Conservation (phyloP, 2,329 filamentous ascomycete genomes). For the Arthroderma uncinatum region DNA sequence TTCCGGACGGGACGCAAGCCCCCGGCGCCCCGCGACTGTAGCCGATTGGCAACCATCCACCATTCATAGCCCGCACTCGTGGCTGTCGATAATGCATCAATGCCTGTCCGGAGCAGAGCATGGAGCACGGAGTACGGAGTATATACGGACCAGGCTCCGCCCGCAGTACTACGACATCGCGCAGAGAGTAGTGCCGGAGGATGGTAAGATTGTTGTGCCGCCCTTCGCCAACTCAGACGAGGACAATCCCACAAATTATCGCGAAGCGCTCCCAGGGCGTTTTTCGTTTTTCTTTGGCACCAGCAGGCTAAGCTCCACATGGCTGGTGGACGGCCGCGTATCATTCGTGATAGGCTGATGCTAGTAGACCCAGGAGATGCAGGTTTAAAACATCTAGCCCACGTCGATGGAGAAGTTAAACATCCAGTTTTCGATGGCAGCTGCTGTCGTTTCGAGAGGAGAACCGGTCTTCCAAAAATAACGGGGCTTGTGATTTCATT, state of each 20-base stretch:
- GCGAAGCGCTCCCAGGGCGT: slow-evolving; percentile 1
- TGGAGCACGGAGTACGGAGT: too few species aligned
- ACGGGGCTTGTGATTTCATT: not conserved
- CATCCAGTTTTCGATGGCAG: not conserved
- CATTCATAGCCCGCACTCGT: not conserved
- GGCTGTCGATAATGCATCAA: too few species aligned
- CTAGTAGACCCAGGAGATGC: slow-evolving; percentile 5
- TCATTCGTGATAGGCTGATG: slow-evolving; percentile 1
- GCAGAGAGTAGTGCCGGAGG: not conserved
- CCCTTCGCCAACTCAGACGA: not conserved
- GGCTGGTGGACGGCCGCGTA: not conserved
- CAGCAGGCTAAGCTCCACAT: slow-evolving; percentile 1
- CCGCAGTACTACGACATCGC: not conserved
- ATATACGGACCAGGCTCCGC: not conserved
- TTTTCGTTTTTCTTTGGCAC: not conserved
- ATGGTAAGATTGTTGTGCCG: not conserved
- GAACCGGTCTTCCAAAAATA: not conserved
- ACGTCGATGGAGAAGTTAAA: slow-evolving; percentile 4
- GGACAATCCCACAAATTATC: not conserved
- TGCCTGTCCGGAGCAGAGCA: too few species aligned
- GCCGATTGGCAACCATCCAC: not conserved
- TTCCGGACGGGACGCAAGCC: not conserved
- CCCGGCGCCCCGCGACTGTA: not conserved
- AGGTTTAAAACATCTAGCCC: slow-evolving; percentile 6
- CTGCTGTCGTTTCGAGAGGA: not conserved